Evolutionary conservation across 2,329 filamentous ascomycete genomes (phyloP).

Genomic region (Gyromitra esculenta): DNA sequence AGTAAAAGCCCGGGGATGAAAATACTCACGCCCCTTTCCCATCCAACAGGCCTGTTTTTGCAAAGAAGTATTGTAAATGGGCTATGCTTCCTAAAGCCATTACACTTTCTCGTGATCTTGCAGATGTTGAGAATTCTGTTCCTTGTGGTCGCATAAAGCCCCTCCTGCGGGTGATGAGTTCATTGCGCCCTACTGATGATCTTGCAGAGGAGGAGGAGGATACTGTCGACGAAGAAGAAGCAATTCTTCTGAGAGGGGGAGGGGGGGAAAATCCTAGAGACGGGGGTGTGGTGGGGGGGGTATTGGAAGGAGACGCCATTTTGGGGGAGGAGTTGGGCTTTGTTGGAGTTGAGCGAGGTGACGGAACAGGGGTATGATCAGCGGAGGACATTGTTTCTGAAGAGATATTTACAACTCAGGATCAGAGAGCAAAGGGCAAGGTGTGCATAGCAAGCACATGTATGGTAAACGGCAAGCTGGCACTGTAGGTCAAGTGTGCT

Average conservation of each 20-base stretch:
- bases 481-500: background rate
- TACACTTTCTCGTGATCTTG: conserved; percentile 89
- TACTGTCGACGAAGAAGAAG: conserved; percentile 41
- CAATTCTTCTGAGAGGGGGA: conserved; percentile 37
- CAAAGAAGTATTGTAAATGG: conserved; percentile 98
- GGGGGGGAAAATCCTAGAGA: conserved; percentile 41
- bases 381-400: conserved; percentile 38
- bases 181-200: conserved; percentile 47
- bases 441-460: conserved; percentile 15
- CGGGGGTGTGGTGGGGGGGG: conserved; percentile 48
- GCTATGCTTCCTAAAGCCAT: conserved; percentile 96
- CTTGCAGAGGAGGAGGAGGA: conserved; percentile 44
- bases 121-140: conserved; percentile 89
- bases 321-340: conserved; percentile 29
- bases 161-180: conserved; percentile 63
- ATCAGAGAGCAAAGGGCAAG: background rate
- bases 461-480: conserved; percentile 3
- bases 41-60: conserved; percentile 89
- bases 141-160: conserved; percentile 89
- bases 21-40: conserved; percentile 76
- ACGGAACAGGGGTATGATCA: conserved; percentile 47
- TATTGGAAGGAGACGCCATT: conserved; percentile 34
- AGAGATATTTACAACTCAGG: background rate
- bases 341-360: conserved; percentile 46
- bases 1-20: background rate